These are phyloP conservation scores for Lodderomyces theae DNA, from an alignment of 1,139 yeast genomes.

Conservation along the genomic window DNA sequence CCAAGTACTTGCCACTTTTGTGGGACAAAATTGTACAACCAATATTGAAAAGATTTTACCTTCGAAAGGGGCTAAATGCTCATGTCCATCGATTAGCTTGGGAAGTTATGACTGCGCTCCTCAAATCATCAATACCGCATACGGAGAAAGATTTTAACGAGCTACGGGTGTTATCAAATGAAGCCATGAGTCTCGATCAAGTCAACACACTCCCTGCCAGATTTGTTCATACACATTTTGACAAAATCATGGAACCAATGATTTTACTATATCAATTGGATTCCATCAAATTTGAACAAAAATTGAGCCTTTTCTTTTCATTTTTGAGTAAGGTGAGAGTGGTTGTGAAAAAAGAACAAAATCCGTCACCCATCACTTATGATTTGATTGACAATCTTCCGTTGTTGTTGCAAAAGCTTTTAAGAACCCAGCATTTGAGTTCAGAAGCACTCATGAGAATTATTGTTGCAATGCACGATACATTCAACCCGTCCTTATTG, in stretches of 20 bases:
- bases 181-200: slow-evolving; percentile 28
- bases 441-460: slow-evolving; percentile 16
- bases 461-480: slow-evolving; percentile 26
- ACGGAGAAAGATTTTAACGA: slow-evolving; percentile 26
- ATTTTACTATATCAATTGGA: slow-evolving; percentile 25
- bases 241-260: slow-evolving; percentile 29
- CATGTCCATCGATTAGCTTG: slow-evolving; percentile 27
- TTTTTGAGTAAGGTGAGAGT: slow-evolving; percentile 28
- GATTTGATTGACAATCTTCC: slow-evolving; percentile 35
- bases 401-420: slow-evolving; percentile 21
- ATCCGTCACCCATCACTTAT: slow-evolving; percentile 26
- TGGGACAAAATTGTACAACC: slow-evolving; percentile 43
- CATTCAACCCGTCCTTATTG: slow-evolving; percentile 25
- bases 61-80: slow-evolving; percentile 26
- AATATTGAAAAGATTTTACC: slow-evolving; percentile 31
- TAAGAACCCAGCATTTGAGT: slow-evolving; percentile 18
- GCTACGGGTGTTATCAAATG: slow-evolving; percentile 34
- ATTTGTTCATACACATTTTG: slow-evolving; percentile 36
- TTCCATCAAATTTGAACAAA: slow-evolving; percentile 23
- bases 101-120: slow-evolving; percentile 22
- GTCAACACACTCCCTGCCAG: slow-evolving; percentile 30
- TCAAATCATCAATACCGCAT: slow-evolving; percentile 21
- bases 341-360: slow-evolving; percentile 29
- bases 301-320: slow-evolving; percentile 23
- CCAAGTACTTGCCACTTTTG: slow-evolving; percentile 29